Conservation (phyloP, 306 rosid species). For the Arachis hypogaea region DNA sequence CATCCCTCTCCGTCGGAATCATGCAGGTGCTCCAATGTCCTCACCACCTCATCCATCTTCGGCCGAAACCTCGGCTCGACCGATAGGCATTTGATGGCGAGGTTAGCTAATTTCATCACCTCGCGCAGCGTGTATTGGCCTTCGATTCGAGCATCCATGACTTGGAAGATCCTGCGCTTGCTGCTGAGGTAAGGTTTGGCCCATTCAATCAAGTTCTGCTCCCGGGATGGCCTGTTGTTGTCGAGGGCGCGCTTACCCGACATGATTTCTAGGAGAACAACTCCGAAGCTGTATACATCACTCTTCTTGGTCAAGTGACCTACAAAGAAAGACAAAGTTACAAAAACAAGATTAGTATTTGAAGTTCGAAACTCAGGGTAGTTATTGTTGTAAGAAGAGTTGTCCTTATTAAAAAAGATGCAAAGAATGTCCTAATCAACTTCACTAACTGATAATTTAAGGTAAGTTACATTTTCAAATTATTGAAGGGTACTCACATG, state of each 20-base stretch:
- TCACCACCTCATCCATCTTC: constrained; percentile 75
- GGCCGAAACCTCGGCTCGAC: constrained; percentile 80
- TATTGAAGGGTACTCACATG: too few species aligned
- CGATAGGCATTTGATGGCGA: constrained; percentile 71
- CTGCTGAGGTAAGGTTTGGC: constrained; percentile 84
- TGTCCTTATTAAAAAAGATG: too few species aligned
- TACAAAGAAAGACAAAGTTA: constrained; percentile 44
- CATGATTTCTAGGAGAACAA: constrained; percentile 85
- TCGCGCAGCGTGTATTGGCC: constrained; percentile 69
- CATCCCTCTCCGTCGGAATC: constrained; percentile 39
- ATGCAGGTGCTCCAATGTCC: constrained; percentile 69
- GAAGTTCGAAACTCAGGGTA: not conserved
- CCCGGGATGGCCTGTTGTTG: constrained; percentile 77
- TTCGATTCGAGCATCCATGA: constrained; percentile 78
- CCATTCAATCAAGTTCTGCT: constrained; percentile 87
- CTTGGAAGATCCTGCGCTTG: constrained; percentile 74
- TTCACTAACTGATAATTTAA: too few species aligned
- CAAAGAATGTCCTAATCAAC: too few species aligned
- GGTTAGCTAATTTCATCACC: constrained; percentile 69
- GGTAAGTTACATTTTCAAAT: not conserved
- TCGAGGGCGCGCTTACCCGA: constrained; percentile 86
- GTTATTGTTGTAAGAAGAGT: too few species aligned
- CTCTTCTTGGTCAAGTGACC: constrained; percentile 93
- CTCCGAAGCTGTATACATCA: constrained; percentile 92
- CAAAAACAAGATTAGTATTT: constrained; percentile 28